Percentiles rank a stretch among this genome's conserved stretches.
phyloP scores from a whole-genome alignment of 371 early-diverging fungal species.

The Coemansia sp. region DNA sequence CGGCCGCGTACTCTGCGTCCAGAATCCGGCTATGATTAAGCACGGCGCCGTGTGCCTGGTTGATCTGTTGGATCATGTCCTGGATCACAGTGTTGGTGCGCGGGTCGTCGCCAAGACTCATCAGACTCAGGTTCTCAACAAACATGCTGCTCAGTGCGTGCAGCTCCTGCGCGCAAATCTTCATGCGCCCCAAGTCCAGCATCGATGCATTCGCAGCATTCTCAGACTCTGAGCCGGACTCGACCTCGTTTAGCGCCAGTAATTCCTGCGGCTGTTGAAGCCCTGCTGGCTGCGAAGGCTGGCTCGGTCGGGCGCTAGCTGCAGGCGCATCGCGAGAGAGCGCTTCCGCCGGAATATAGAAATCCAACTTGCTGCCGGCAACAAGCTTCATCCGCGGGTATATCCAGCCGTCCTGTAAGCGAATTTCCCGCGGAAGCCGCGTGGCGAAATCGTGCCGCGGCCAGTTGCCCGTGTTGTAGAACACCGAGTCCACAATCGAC shows the following conservation, averaged over 20 bases:
- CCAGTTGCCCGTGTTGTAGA: conserved; percentile 4
- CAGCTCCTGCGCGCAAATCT: conserved; percentile 15
- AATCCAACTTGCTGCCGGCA: neutral
- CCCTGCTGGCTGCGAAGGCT: neutral
- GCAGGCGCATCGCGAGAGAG: neutral
- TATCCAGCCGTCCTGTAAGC: conserved; percentile 12
- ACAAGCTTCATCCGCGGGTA: conserved; percentile 9
- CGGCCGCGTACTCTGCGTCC: neutral
- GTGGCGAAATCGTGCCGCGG: conserved; percentile 15
- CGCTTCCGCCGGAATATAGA: conserved; percentile 14
- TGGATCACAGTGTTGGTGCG: conserved; percentile 13
- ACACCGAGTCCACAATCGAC: conserved; percentile 26
- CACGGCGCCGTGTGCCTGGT: neutral
- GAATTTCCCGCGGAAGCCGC: neutral
- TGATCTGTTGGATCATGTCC: conserved; percentile 14
- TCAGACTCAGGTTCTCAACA: conserved; percentile 15
- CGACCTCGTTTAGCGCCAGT: too few relatives aligned
- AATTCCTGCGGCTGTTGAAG: neutral
- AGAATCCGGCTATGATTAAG: conserved; percentile 4
- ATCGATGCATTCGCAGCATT: too few relatives aligned
- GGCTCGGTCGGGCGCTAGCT: neutral
- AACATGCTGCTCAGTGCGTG: conserved; percentile 25
- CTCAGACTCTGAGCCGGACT: too few relatives aligned
- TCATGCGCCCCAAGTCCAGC: conserved; percentile 15
- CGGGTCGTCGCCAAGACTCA: conserved; percentile 18